Percentiles rank a stretch among this genome's conserved stretches.
Evolutionary conservation across 345 rosid species (phyloP).

Genomic region (Eucalyptus cloeziana): DNA sequence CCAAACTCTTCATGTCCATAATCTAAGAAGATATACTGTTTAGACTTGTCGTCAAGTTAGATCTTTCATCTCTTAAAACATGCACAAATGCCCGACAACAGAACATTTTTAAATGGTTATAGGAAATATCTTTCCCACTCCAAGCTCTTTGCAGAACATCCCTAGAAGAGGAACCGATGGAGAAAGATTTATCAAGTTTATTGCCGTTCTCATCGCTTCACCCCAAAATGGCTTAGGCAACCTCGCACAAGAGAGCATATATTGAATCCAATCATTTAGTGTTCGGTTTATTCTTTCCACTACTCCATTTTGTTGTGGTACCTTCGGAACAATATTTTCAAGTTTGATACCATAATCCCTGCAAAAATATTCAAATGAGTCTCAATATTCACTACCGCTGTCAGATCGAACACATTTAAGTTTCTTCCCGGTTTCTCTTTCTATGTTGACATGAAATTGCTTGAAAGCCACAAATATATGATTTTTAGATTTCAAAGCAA

Average conservation of each 20-base stretch:
- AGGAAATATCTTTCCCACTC: no score
- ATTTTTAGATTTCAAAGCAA: no score
- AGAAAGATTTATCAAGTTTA: no score
- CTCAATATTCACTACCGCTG: accelerated
- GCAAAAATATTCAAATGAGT: accelerated
- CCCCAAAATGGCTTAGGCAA: no score
- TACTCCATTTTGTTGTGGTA: no score
- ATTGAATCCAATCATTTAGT: accelerated
- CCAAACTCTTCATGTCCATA: no score
- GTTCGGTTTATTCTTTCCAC: accelerated
- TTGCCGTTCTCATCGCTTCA: accelerated
- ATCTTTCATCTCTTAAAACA: no score
- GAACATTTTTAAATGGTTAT: no score
- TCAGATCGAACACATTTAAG: no score
- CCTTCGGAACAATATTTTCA: accelerated
- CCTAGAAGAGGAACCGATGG: accelerated
- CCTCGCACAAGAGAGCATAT: accelerated
- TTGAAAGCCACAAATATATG: accelerated
- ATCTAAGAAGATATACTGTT: accelerated
- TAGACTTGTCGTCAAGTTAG: no score
- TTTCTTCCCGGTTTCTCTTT: accelerated
- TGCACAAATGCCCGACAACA: accelerated
- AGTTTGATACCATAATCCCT: accelerated
- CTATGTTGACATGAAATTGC: no score
- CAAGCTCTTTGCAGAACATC: no score